phyloP scores from a whole-genome alignment of 1,284 basidiomycete species.

The Coniophora puteana region DNA sequence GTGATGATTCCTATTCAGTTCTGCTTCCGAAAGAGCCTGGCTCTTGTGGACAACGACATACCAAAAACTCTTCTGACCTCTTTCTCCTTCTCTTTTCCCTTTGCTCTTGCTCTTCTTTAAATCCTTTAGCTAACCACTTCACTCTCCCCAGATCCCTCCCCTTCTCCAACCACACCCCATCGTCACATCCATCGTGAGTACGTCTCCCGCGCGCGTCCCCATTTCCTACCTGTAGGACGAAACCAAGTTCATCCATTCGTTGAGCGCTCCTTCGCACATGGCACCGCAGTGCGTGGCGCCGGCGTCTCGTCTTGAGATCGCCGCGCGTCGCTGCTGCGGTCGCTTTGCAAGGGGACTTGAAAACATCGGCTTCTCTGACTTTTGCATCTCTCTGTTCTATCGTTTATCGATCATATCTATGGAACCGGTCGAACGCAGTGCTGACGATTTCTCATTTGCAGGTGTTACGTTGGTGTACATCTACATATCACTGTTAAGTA shows the following conservation, averaged over 20 bases:
- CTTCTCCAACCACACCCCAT: too few species aligned
- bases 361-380: constrained; percentile 72
- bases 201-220: constrained; percentile 1
- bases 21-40: constrained; percentile 77
- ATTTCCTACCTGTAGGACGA: constrained; percentile 37
- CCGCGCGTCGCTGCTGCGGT: constrained; percentile 33
- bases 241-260: constrained; percentile 85
- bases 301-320: constrained; percentile 45
- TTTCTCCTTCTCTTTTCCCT: constrained; percentile 13
- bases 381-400: too few species aligned
- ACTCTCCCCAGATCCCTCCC: background rate
- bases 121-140: background rate
- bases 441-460: too few species aligned
- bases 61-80: constrained; percentile 57
- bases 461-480: too few species aligned
- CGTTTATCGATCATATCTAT: too few species aligned
- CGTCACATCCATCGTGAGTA: constrained; percentile 22
- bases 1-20: constrained; percentile 70
- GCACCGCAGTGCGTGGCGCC: constrained; percentile 31
- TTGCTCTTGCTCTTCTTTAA: background rate
- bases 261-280: constrained; percentile 45
- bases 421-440: too few species aligned
- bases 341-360: constrained; percentile 46
- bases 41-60: constrained; percentile 66
- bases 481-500: too few species aligned